Conservation (phyloP, 768 basidiomycete species). For the Galerina marginata region DNA sequence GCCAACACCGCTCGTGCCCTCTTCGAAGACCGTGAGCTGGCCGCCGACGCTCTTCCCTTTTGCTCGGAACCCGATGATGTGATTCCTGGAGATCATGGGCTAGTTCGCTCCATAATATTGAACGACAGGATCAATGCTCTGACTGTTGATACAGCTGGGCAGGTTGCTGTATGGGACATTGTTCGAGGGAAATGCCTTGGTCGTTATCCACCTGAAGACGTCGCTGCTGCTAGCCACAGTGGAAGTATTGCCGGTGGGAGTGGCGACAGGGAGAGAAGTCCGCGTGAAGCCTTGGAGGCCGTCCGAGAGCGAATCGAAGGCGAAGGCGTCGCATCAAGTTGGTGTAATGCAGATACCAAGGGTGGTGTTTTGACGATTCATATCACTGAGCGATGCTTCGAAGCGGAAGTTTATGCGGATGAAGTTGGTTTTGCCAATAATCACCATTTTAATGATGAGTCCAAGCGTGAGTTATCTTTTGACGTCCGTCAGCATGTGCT, state of each 20-base stretch:
- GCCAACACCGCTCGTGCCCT: slow-evolving; percentile 49
- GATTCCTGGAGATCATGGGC: slow-evolving; percentile 78
- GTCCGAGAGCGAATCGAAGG: slow-evolving; percentile 94
- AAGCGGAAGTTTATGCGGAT: slow-evolving; percentile 94
- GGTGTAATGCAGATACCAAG: slow-evolving; percentile 91
- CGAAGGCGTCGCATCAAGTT: slow-evolving; percentile 82
- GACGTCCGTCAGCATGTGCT: background rate
- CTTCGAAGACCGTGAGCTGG: slow-evolving; percentile 79
- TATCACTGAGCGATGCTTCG: slow-evolving; percentile 87
- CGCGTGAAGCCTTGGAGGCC: slow-evolving; percentile 83
- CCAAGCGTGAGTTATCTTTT: slow-evolving; percentile 63
- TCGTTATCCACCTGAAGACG: slow-evolving; percentile 66
- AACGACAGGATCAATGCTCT: slow-evolving; percentile 92
- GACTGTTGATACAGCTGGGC: slow-evolving; percentile 87
- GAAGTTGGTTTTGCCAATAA: slow-evolving; percentile 77
- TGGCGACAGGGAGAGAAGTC: slow-evolving; percentile 61
- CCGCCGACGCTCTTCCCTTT: slow-evolving; percentile 73
- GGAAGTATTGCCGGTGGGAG: slow-evolving; percentile 51
- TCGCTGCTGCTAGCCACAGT: slow-evolving; percentile 57
- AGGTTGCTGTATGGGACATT: slow-evolving; percentile 94
- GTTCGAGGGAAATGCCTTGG: slow-evolving; percentile 80
- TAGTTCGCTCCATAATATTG: slow-evolving; percentile 81
- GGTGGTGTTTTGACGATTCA: slow-evolving; percentile 89
- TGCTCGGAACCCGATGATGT: slow-evolving; percentile 64
- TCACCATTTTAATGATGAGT: slow-evolving; percentile 74